Base-by-base conservation (phyloP, 2,329 filamentous ascomycete genomes). In the Colletotrichum sp. region DNA sequence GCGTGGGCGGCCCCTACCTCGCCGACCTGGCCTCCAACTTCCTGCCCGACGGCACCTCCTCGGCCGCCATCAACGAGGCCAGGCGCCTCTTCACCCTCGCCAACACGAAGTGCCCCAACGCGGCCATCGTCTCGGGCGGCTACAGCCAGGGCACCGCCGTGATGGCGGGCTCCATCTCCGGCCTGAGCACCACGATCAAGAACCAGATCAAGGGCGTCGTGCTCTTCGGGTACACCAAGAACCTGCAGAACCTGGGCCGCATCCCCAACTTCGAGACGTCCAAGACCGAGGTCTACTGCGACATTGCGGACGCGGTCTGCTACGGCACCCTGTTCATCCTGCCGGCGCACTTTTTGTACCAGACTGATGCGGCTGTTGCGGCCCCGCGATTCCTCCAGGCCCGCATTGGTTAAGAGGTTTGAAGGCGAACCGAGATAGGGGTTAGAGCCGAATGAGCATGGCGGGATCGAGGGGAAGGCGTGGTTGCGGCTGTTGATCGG, bases 131-230 rank as follows among this genome's bases (percentile, higher is more conserved):
- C 1, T 84, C 86, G 3, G 87, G 85, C 59, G 88, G 83, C 8
- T 84, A 84, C 76, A 82, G 83, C 63, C 83, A 89, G 79, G 88
- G 87, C 34, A 84, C 85, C 5, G 87, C 87, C 3, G 84, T 89
- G 68, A 83, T 87, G n/a, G 83, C 84, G 26, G 82, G 83, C 49
- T 80, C 86, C 9, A 79, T 89, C 63, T 80, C 82, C 13, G 80
- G 83, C n/a, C 79, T 87, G 26, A 74, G 78, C 62, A 66, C 76
- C 5, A 32, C 75, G 24, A 78, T 85, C 67, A 79, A 81, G 30
- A 77, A 83, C 34, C 81, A 86, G 81, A 80, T 87, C 73, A 84
- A 82, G 60, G 85, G 82, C 26, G 80, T 81, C 2, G 83, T 84
- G 13, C 81, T 86, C 30, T 86, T 85, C 57, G 86, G 86, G 1